Percentiles rank a stretch among this genome's conserved stretches.
These are phyloP conservation scores for Hanseniaspora vineae DNA, from an alignment of 805 yeast species.

Conservation along the genomic window DNA sequence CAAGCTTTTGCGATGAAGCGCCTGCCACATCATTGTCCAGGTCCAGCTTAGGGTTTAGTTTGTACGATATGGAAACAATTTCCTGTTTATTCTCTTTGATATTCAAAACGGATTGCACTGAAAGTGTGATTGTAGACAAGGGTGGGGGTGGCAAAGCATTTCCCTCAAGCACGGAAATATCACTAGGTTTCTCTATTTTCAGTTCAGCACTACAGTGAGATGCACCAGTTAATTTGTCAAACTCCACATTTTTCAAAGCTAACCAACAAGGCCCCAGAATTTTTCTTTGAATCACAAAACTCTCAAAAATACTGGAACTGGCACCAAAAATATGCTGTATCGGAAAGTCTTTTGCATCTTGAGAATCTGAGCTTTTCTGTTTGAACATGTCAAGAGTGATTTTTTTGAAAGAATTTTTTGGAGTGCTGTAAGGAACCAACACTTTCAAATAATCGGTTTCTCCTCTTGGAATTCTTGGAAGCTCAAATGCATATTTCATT, in stretches of 20 bases:
- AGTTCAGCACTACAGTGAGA: constrained; percentile 79
- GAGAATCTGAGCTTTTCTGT: constrained; percentile 35
- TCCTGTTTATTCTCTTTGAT: constrained; percentile 69
- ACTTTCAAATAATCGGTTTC: constrained; percentile 73
- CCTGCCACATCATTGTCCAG: constrained; percentile 38
- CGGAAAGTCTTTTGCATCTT: not conserved
- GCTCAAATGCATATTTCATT: constrained; percentile 82
- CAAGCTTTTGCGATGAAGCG: not conserved
- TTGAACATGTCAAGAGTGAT: constrained; percentile 61
- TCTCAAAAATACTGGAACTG: constrained; percentile 61
- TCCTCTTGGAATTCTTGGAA: constrained; percentile 56
- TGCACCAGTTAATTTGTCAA: constrained; percentile 42
- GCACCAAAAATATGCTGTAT: constrained; percentile 60
- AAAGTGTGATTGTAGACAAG: constrained; percentile 57
- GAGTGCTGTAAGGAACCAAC: constrained; percentile 59
- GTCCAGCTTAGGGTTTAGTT: constrained; percentile 64
- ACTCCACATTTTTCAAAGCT: constrained; percentile 52
- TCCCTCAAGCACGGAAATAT: constrained; percentile 18
- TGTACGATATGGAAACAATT: constrained; percentile 67
- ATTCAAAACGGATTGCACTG: constrained; percentile 74
- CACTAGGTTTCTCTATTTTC: constrained; percentile 35
- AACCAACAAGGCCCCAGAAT: constrained; percentile 99
- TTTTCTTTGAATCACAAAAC: constrained; percentile 68
- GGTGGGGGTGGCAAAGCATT: constrained; percentile 44
- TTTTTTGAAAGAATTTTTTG: constrained; percentile 33